Base-by-base conservation (phyloP, 2,329 filamentous ascomycete species). In the Arthroderma sp. region DNA sequence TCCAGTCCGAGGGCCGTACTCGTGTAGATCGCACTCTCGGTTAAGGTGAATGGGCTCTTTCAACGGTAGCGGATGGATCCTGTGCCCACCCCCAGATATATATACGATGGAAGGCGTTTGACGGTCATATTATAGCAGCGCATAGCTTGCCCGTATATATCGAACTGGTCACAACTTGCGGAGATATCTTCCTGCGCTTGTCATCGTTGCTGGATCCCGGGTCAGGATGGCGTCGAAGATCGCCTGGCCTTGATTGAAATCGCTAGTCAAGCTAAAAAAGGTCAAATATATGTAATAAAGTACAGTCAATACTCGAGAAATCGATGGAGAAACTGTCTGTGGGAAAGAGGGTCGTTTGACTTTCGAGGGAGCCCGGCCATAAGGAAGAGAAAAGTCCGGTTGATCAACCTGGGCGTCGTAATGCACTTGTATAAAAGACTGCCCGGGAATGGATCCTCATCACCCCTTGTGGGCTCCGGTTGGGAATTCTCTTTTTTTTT, bases 321-420 rank as follows among this genome's bases (percentile, higher is more conserved):
- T n/a, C n/a, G n/a, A n/a, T n/a, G n/a, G n/a, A n/a, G n/a, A n/a
- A n/a, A n/a, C n/a, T n/a, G n/a, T n/a, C n/a, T n/a, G n/a, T n/a
- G n/a, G n/a, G n/a, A n/a, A n/a, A n/a, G n/a, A n/a, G n/a, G n/a
- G n/a, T n/a, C n/a, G n/a, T n/a, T n/a, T 31, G 28, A 31, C 28
- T 23, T 23, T 44, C 41, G 23, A n/a, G 15, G 25, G 6, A 31
- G 25, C 15, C 44, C 44, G 44, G 44, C 28, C 44, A 51, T n/a
- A 51, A 33, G 44, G 44, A 51, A 51, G 41, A 23, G 39, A 21
- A 19, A 51, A 31, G 44, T 51, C 44, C 44, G 44, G 44, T 51
- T 51, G 44, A 51, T 51, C 44, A 51, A 51, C 44, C 28, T 33
- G n/a, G n/a, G 44, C 44, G 44, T 51, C 44, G 44, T 51, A 51